Percentiles rank a stretch among this genome's conserved stretches.
Evolutionary conservation across 306 rosid species (phyloP).

Genomic region (Ormosia emarginata): DNA sequence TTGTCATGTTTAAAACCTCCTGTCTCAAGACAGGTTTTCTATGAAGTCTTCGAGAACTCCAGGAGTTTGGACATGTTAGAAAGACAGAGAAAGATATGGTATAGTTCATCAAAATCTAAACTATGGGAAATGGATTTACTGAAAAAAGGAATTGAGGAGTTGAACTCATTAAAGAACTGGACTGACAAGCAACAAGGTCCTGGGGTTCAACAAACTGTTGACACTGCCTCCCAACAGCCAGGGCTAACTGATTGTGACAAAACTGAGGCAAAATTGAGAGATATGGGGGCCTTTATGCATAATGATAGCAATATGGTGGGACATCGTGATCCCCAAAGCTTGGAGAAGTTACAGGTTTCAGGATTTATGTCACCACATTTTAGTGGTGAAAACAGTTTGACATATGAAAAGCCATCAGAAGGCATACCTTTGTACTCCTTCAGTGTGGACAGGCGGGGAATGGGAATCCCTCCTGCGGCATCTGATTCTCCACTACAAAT

Average conservation of each 20-base stretch:
- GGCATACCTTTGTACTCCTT: conserved; percentile 97
- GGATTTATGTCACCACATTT: conserved; percentile 87
- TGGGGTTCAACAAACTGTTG: conserved; percentile 47
- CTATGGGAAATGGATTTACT: conserved; percentile 90
- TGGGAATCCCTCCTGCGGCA: conserved; percentile 65
- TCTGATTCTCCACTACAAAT: conserved; percentile 78
- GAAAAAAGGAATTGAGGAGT: conserved; percentile 64
- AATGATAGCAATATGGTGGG: conserved; percentile 54
- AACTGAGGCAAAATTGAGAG: conserved; percentile 70
- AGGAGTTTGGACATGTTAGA: conserved; percentile 96
- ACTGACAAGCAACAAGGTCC: conserved; percentile 57
- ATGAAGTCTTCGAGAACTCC: conserved; percentile 78
- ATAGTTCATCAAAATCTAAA: conserved; percentile 78
- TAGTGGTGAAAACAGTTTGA: conserved; percentile 68
- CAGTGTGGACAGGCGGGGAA: conserved; percentile 72
- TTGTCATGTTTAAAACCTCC: conserved; percentile 84
- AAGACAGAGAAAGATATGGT: conserved; percentile 98
- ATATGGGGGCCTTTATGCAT: conserved; percentile 56
- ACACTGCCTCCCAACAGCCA: conserved; percentile 48
- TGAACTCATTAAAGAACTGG: conserved; percentile 61
- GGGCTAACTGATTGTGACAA: conserved; percentile 63
- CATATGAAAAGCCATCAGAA: conserved; percentile 78
- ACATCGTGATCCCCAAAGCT: conserved; percentile 56
- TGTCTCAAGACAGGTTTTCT: conserved; percentile 68
- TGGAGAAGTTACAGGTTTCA: conserved; percentile 81